Base-by-base conservation (phyloP, 164 flowering plant genomes). In the Umbilicus rupestris region DNA sequence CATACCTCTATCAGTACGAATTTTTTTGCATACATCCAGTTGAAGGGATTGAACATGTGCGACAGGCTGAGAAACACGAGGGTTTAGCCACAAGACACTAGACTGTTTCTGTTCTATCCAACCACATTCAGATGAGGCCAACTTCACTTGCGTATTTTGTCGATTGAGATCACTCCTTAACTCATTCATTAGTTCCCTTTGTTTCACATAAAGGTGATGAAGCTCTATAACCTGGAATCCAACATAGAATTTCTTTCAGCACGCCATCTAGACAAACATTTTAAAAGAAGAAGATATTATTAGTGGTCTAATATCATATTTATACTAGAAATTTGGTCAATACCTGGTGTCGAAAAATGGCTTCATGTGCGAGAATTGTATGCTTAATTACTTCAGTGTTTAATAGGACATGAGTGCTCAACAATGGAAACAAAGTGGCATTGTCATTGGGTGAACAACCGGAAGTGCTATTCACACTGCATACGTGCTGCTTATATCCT, bases 321-420 rank as follows among this genome's bases (percentile, higher is more conserved):
- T 50, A 37, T 52, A 9, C 8, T 3, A n/a, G 5, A 14, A 63
- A 11, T 8, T 28, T 7, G 31, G 12, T 45, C 26, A 42, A 42
- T 77, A 83, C 86, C 81, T 83, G 86, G 69, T 74, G 62, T 74
- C 59, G 76, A 59, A 83, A 81, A 16, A 73, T 67, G 46, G 67
- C 68, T 71, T 83, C 87, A 19, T 83, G 87, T 69, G 73, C 63
- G 30, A 81, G 84, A 39, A 83, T 83, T 22, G 75, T 76, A 69
- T 79, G 81, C 68, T 74, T 76, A 35, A 81, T 26, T 33, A 62
- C 29, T 26, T 77, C 80, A 67, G 62, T 55, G 62, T 50, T 65
- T 26, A 20, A 68, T 44, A 72, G 49, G 44, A 46, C 29, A 30
- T 46, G 72, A 39, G 65, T 59, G 7, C 62, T 39, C 22, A 63